phyloP scores from a whole-genome alignment of 352 stramenopile species.

The Globisporangium ultimum region DNA sequence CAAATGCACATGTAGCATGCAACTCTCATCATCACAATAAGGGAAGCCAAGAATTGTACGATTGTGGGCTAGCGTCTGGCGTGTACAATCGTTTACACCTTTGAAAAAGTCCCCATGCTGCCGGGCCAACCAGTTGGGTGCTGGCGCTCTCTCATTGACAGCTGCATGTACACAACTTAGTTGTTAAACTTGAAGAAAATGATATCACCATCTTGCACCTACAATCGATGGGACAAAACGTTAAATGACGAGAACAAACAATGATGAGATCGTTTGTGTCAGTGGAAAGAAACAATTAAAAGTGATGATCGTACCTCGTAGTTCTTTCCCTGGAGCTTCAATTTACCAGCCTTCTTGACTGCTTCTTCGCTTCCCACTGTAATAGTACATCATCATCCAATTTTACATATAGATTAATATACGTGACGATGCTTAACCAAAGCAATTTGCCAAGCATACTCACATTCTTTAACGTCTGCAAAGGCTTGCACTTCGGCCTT shows the following conservation, averaged over 20 bases:
- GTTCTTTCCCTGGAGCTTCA: constrained; percentile 90
- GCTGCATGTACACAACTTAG: constrained; percentile 32
- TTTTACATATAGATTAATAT: constrained; percentile 7
- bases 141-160: background rate
- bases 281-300: background rate
- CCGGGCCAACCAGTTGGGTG: background rate
- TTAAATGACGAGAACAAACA: background rate
- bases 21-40: no score
- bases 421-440: background rate
- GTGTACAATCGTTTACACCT: no score
- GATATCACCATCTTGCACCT: constrained; percentile 84
- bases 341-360: constrained; percentile 87
- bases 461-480: constrained; percentile 88
- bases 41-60: no score
- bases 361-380: constrained; percentile 80
- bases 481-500: constrained; percentile 90
- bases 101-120: background rate
- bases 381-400: constrained; percentile 9
- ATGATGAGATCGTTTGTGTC: no score
- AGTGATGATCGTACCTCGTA: constrained; percentile 53
- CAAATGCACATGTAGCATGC: no score
- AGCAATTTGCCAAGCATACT: constrained; percentile 22
- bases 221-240: background rate
- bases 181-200: constrained; percentile 94
- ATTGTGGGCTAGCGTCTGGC: no score